A percentile compares a stretch with the other conserved stretches of the same genome.
These are phyloP conservation scores for Striga hermonthica DNA, from an alignment of 305 asterid species.

Conservation along the genomic window DNA sequence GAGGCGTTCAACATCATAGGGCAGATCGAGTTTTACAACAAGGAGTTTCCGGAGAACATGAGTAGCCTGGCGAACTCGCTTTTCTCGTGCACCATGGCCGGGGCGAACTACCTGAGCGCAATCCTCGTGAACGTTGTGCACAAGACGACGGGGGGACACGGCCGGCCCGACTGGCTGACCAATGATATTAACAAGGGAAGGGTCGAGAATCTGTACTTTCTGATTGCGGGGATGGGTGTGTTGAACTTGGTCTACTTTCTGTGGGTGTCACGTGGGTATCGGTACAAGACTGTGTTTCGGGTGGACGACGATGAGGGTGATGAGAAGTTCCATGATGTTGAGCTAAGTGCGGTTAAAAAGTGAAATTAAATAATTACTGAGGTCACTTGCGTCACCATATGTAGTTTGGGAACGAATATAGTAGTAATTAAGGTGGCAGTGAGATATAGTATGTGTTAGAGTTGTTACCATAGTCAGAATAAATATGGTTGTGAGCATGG, in stretches of 20 bases:
- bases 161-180: conserved; percentile 75
- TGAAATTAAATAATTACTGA: too few species aligned
- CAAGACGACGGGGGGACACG: conserved; percentile 44
- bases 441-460: too few species aligned
- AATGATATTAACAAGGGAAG: conserved; percentile 57
- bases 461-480: too few species aligned
- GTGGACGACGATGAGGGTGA: conserved; percentile 39
- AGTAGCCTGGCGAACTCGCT: conserved; percentile 78
- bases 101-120: conserved; percentile 63
- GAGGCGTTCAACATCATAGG: conserved; percentile 86
- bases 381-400: neutral
- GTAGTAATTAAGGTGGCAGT: too few species aligned
- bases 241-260: conserved; percentile 57
- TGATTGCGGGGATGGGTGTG: conserved; percentile 68
- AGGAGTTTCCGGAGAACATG: conserved; percentile 83
- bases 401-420: too few species aligned
- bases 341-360: conserved; percentile 39
- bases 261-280: conserved; percentile 49
- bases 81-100: conserved; percentile 59
- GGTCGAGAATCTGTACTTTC: conserved; percentile 58
- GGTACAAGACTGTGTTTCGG: conserved; percentile 48
- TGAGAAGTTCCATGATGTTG: too few species aligned
- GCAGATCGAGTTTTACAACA: conserved; percentile 80
- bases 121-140: conserved; percentile 64
- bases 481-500: too few species aligned